Percentiles rank a stretch among this genome's conserved stretches.
These are phyloP conservation scores for Adiantum capillusveneris DNA, from an alignment of 75 land plant genomes.

Conservation along the genomic window DNA sequence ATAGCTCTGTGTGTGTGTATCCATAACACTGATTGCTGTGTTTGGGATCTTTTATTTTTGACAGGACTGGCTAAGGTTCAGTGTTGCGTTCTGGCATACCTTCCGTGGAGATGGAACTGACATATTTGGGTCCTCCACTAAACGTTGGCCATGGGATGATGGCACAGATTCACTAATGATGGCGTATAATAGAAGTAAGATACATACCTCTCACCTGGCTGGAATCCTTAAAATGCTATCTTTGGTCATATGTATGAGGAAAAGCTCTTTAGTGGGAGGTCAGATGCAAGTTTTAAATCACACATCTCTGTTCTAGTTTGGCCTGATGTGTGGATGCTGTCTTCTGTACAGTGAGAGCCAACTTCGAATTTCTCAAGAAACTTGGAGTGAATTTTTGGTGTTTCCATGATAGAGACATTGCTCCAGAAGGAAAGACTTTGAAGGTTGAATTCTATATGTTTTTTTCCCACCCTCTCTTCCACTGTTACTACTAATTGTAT, in stretches of 20 bases:
- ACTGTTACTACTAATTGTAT: too few relatives aligned
- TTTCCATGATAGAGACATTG: constrained; percentile 97
- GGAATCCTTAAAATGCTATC: too few relatives aligned
- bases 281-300: too few relatives aligned
- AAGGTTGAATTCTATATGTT: constrained; percentile 30
- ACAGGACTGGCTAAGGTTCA: constrained; percentile 97
- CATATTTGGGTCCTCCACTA: constrained; percentile 88
- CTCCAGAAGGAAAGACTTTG: constrained; percentile 83
- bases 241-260: too few relatives aligned
- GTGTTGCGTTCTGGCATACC: constrained; percentile 99
- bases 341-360: constrained; percentile 72
- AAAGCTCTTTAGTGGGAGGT: too few relatives aligned
- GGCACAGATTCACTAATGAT: constrained; percentile 81
- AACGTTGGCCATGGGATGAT: constrained; percentile 97
- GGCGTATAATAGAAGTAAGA: constrained; percentile 87
- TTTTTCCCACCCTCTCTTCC: too few relatives aligned
- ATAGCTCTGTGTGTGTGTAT: background rate
- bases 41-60: constrained; percentile 4
- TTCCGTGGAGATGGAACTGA: constrained; percentile 95
- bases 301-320: too few relatives aligned
- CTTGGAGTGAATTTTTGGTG: constrained; percentile 90
- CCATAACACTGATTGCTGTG: background rate
- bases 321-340: too few relatives aligned
- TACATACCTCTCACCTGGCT: too few relatives aligned
- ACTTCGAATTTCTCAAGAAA: constrained; percentile 88